Conservation (phyloP, 768 basidiomycete species). For the Chlorophyllum brunneum region DNA sequence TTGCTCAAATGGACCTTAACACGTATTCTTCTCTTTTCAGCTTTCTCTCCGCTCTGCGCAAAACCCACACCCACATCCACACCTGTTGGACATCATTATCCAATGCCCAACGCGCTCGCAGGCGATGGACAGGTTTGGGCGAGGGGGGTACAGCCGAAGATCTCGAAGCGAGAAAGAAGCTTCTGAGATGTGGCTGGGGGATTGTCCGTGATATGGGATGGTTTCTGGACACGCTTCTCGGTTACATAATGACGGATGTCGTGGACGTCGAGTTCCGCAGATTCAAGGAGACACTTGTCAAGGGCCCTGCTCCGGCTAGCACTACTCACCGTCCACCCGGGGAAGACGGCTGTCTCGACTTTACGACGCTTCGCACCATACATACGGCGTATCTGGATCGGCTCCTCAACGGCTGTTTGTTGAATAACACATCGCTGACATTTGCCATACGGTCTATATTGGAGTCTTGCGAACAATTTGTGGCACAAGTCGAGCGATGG, state of each 20-base stretch:
- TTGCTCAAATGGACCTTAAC: conserved; percentile 69
- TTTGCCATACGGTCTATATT: conserved; percentile 67
- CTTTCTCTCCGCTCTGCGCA: conserved; percentile 79
- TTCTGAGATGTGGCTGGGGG: conserved; percentile 83
- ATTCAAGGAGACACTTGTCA: conserved; percentile 56
- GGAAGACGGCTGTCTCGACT: conserved; percentile 58
- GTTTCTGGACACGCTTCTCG: conserved; percentile 81
- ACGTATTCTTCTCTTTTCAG: conserved; percentile 77
- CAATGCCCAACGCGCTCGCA: conserved; percentile 77
- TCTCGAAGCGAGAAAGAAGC: conserved; percentile 53
- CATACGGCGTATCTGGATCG: conserved; percentile 81
- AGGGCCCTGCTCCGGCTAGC: conserved; percentile 13
- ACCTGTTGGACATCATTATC: conserved; percentile 84
- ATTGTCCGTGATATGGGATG: conserved; percentile 85
- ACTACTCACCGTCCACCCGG: conserved; percentile 13
- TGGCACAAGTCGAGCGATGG: conserved; percentile 89
- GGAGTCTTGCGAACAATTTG: conserved; percentile 82
- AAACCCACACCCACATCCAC: conserved; percentile 77
- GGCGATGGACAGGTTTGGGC: conserved; percentile 82
- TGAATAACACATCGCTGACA: conserved; percentile 63
- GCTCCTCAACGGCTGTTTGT: conserved; percentile 72
- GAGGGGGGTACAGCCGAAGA: conserved; percentile 83
- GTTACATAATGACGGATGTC: conserved; percentile 89
- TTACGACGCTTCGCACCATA: conserved; percentile 78
- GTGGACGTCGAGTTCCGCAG: conserved; percentile 78